Evolutionary conservation across 164 flowering plant species (phyloP).

Genomic region (Magnolia changhungtana): DNA sequence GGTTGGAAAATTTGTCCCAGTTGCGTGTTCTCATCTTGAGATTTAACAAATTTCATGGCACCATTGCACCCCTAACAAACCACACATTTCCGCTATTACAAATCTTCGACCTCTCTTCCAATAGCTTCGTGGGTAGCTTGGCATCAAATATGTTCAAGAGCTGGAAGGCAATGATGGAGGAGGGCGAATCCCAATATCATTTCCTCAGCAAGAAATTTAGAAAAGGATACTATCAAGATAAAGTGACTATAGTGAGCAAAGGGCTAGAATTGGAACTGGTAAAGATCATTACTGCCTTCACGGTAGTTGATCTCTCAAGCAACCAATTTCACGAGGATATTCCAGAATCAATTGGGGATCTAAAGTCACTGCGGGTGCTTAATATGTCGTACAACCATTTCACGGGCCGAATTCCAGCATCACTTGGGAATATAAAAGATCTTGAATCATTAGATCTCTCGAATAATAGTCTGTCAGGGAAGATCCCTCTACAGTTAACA

Average conservation of each 20-base stretch:
- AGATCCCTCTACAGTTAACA: conserved; percentile 26
- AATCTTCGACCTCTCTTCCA: conserved; percentile 19
- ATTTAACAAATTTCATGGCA: neutral
- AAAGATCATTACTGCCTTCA: conserved; percentile 41
- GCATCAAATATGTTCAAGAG: neutral
- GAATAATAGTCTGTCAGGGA: conserved; percentile 26
- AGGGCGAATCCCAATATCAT: neutral
- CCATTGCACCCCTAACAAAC: neutral
- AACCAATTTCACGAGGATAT: conserved; percentile 46
- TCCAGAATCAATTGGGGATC: conserved; percentile 38
- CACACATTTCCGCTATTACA: conserved; percentile 6
- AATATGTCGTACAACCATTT: conserved; percentile 39
- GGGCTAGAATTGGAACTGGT: conserved; percentile 33
- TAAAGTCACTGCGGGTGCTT: conserved; percentile 39
- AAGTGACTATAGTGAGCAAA: conserved; percentile 38
- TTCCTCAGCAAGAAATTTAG: neutral
- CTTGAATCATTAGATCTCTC: conserved; percentile 35
- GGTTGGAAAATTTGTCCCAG: neutral
- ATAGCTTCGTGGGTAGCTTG: conserved; percentile 9
- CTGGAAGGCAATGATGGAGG: conserved; percentile 28
- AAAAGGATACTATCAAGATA: conserved; percentile 24
- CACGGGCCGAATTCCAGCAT: conserved; percentile 30
- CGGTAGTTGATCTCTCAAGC: conserved; percentile 47
- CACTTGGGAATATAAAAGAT: conserved; percentile 27
- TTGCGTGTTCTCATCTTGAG: neutral